These are phyloP conservation scores for Penicillium psychrosexuale DNA, from an alignment of 2,329 filamentous ascomycete species.

Conservation along the genomic window DNA sequence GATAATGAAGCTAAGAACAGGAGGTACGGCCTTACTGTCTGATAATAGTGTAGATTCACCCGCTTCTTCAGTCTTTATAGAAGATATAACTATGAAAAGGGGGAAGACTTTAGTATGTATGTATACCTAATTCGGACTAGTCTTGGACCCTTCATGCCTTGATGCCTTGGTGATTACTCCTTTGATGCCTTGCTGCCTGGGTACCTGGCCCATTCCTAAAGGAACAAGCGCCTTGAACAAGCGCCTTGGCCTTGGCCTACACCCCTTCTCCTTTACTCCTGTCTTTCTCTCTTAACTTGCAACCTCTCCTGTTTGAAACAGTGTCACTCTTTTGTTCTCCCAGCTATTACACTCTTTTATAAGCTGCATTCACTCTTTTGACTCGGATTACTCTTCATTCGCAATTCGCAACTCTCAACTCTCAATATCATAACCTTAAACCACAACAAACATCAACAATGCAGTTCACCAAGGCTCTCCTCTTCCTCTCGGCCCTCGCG, in stretches of 20 bases:
- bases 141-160: neutral
- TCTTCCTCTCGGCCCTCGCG: constrained; percentile 29
- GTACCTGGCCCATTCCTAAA: neutral
- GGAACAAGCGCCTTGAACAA: constrained; percentile 1
- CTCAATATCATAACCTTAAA: constrained; percentile 1
- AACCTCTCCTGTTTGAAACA: constrained; percentile 18
- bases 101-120: too few relatives aligned
- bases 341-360: constrained; percentile 34
- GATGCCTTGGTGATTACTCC: neutral
- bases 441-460: constrained; percentile 21
- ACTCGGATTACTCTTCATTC: neutral
- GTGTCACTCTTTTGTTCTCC: constrained; percentile 25
- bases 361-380: constrained; percentile 34
- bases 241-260: too few relatives aligned
- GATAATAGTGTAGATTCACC: too few relatives aligned
- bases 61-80: too few relatives aligned
- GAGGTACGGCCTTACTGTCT: too few relatives aligned
- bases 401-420: neutral
- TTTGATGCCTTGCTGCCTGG: neutral
- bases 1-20: neutral
- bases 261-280: neutral
- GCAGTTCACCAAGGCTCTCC: constrained; percentile 35
- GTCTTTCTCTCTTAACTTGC: neutral
- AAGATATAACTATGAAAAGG: too few relatives aligned
- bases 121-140: neutral